Base-by-base conservation (phyloP, 371 early-diverging fungal species). In the Gilbertella persicaria region DNA sequence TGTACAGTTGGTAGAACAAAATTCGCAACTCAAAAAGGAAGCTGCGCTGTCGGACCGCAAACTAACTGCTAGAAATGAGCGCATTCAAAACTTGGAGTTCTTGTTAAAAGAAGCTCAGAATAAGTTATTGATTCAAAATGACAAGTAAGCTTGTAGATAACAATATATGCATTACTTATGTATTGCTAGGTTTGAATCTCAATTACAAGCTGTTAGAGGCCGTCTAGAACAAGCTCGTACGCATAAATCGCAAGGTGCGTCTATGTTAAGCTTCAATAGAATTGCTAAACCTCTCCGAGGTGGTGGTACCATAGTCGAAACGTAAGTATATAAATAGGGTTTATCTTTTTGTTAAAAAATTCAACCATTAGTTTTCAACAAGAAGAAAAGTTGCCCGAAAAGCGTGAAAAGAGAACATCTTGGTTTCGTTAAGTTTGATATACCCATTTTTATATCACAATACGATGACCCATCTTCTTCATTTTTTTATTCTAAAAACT, bases 241-340 rank as follows among this genome's bases (percentile, higher is more conserved):
- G 4, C 75, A 79, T 68, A 72, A 75, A 56, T 64, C 78, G 40
- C 73, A 81, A 33, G 48, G 71, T 24, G 63, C 67, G 26, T 75
- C 68, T 55, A 73, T 72, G 57, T 67, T 92, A 41, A 81, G 75
- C 66, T 90, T 92, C 43, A 86, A 87, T 48, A 71, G 91, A 49
- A 90, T 95, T 54, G 92, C 93, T 55, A 94, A 94, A 73, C 96
- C 96, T 29, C 67, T 96, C 42, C 85, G 94, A 48, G 96, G 96
- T 23, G 93, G 95, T 23, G 93, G 95, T 62, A 39, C 42, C 26
- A 26, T 29, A 35, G 48, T 45, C 23, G 64, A 49, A 21, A 49
- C 50, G 46, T 44, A 49, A 42, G 6, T 9, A 14, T 14, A 12
- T 23, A 10, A 20, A 30, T 7, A 35, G 35, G 20, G 24, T 10